Base-by-base conservation (phyloP, 805 yeast species). In the Starmerella stigmatis region DNA sequence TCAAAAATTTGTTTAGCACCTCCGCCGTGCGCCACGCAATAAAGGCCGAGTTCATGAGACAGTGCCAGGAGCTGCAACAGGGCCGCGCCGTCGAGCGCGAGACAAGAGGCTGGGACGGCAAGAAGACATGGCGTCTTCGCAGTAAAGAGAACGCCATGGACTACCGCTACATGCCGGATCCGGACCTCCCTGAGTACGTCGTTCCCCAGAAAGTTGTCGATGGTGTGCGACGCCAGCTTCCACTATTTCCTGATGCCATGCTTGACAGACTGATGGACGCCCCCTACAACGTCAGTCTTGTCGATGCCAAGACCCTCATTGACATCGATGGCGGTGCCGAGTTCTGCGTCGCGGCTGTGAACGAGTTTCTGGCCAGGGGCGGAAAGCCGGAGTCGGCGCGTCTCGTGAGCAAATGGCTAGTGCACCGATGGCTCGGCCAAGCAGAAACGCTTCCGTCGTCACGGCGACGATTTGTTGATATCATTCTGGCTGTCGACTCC, bases 61-160 rank as follows among this genome's bases (percentile, higher is more conserved):
- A 92, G 60, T 65, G 76, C 7, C 49, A 59, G 0, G 63, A 70
- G 11, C 59, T 82, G 9, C 58, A 72, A 47, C 48, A 49, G 0
- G 74, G 74, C 0, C 55, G 60, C 29, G 52, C 52, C 4, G 60
- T 63, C 1, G 52, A 54, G n/a, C 57, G 66, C 6, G 94, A 88
- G 57, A 92, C 98, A 0, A 72, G 96, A 58, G 92, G 95, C 16
- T 92, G 96, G 96, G 79, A 81, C 56, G 96, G 96, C 2, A 62
- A 62, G 3, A 65, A 68, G 33, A 89, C 97, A 0, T 68, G 72
- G 36, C 70, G 73, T 41, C 64, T 81, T 41, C 74, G 98, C 58
- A 69, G 75, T 3, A 92, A 92, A 57, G 96, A 89, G 60, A 74
- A 75, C 31, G 74, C 84, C 0, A 72, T 83, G 11, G 98, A 92